A percentile compares a stretch with the other conserved stretches of the same genome.
Conservation (phyloP, 1,139 yeast genomes). For the Taphrina communis region DNA sequence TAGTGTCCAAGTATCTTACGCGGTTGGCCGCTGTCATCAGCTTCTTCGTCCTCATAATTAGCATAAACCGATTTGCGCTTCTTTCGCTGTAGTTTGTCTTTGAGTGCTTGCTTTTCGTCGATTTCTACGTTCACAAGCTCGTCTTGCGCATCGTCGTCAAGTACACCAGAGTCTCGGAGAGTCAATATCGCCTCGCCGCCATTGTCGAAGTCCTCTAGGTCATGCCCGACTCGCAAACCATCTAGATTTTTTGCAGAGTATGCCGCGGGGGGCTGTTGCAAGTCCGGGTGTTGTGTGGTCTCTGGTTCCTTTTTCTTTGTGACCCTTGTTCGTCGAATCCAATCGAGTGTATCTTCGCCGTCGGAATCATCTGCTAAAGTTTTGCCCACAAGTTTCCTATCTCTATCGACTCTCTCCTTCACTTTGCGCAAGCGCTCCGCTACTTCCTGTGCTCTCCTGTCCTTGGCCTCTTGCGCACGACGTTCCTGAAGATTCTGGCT, state of each 20-base stretch:
- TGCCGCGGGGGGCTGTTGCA: slow-evolving; percentile 15
- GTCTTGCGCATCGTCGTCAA: slow-evolving; percentile 60
- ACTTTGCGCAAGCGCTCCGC: slow-evolving; percentile 42
- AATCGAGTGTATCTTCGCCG: slow-evolving; percentile 48
- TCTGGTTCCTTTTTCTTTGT: slow-evolving; percentile 35
- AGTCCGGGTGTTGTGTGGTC: slow-evolving; percentile 14
- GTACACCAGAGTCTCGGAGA: slow-evolving; percentile 63
- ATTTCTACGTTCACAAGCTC: slow-evolving; percentile 59
- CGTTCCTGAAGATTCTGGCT: slow-evolving; percentile 50
- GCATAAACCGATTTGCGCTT: slow-evolving; percentile 45
- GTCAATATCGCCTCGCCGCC: slow-evolving; percentile 65
- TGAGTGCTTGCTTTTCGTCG: slow-evolving; percentile 51
- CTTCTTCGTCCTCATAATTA: slow-evolving; percentile 45
- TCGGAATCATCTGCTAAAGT: slow-evolving; percentile 49
- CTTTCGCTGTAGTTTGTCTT: slow-evolving; percentile 50
- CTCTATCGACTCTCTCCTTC: slow-evolving; percentile 47
- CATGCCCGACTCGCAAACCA: slow-evolving; percentile 60
- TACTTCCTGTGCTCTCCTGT: slow-evolving; percentile 42
- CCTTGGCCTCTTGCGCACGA: slow-evolving; percentile 46
- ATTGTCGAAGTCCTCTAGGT: slow-evolving; percentile 54
- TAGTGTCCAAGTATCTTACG: slow-evolving; percentile 48
- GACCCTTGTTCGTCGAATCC: slow-evolving; percentile 46
- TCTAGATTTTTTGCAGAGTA: slow-evolving; percentile 50
- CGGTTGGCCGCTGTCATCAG: slow-evolving; percentile 47
- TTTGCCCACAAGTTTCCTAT: slow-evolving; percentile 49